Conservation (phyloP, 2,329 filamentous ascomycete genomes). For the Beauveria caledonica region DNA sequence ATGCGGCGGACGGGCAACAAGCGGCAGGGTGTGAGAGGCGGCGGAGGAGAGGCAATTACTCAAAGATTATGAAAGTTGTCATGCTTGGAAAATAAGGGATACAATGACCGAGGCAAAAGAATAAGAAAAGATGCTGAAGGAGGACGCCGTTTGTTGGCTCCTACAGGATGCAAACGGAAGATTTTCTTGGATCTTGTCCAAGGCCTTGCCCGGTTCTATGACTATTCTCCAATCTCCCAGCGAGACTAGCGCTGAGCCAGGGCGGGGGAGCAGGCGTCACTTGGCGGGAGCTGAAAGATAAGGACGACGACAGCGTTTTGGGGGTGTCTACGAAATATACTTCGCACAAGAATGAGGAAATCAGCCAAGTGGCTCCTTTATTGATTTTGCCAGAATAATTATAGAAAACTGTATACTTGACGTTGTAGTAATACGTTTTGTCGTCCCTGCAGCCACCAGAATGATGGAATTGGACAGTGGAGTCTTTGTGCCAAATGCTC, state of each 20-base stretch:
- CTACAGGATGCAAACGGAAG: slow-evolving; percentile 6
- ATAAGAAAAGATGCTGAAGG: background rate
- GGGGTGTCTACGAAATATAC: too few relatives aligned
- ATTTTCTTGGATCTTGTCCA: background rate
- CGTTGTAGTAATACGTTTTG: background rate
- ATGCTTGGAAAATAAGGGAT: background rate
- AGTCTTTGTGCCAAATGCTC: background rate
- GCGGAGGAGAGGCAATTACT: background rate
- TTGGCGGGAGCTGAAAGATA: background rate
- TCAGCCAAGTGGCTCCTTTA: too few relatives aligned
- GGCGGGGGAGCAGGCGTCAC: background rate
- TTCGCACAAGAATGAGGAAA: too few relatives aligned
- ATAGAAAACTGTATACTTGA: too few relatives aligned
- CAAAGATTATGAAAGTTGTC: background rate
- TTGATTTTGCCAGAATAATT: too few relatives aligned
- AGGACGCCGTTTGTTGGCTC: background rate
- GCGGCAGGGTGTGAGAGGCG: background rate
- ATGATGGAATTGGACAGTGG: background rate
- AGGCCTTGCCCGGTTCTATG: background rate
- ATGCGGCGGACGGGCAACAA: background rate
- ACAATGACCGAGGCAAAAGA: background rate
- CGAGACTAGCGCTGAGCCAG: slow-evolving; percentile 1
- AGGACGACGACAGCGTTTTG: background rate
- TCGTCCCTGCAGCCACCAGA: slow-evolving; percentile 2
- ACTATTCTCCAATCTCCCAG: slow-evolving; percentile 3